Evolutionary conservation across 176 grass and related monocot genomes (phyloP).

Genomic region (Panicum miliaceum): DNA sequence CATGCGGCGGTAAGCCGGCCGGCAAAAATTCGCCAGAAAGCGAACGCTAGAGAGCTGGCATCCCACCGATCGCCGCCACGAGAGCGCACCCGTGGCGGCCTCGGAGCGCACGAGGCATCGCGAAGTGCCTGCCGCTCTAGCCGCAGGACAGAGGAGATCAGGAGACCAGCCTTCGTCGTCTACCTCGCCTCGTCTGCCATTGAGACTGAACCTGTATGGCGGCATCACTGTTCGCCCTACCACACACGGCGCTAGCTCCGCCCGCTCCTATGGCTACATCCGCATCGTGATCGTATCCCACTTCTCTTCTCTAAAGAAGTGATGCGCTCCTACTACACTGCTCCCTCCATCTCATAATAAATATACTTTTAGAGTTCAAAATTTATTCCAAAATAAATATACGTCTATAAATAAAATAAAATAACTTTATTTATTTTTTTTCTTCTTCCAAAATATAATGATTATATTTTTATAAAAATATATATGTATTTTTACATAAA

Average conservation of each 20-base stretch:
- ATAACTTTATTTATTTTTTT: no score
- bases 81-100: slow-evolving; percentile 19
- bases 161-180: slow-evolving; percentile 31
- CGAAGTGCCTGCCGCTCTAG: slow-evolving; percentile 3
- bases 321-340: slow-evolving; percentile 15
- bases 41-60: neutral
- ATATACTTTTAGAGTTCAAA: no score
- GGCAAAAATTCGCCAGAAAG: neutral
- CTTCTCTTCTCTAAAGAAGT: neutral
- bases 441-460: no score
- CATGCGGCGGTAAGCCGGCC: neutral
- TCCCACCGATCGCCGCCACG: neutral
- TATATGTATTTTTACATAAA: no score
- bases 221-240: slow-evolving; percentile 34
- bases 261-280: neutral
- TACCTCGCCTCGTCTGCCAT: neutral
- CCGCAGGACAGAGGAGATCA: neutral
- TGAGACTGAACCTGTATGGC: slow-evolving; percentile 19
- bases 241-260: slow-evolving; percentile 11
- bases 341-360: no score
- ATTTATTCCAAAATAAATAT: no score
- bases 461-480: no score
- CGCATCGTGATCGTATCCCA: neutral
- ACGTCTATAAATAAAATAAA: no score
- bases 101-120: slow-evolving; percentile 3